A percentile compares a stretch with the other conserved stretches of the same genome.
These are phyloP conservation scores for Globisporangium camurandrum DNA, from an alignment of 352 stramenopile species.

Conservation along the genomic window DNA sequence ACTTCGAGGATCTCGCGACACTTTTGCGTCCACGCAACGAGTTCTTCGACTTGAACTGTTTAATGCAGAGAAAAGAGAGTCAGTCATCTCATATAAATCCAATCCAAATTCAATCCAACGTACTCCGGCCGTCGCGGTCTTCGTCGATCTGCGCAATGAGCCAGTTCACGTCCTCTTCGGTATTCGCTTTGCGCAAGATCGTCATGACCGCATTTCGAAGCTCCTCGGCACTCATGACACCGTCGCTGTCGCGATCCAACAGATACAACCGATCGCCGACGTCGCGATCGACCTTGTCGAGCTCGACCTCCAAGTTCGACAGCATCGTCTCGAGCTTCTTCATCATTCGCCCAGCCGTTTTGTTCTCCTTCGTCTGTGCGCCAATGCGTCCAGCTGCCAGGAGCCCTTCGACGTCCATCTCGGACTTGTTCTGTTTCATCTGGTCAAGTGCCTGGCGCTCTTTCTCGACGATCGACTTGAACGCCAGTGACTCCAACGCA, in stretches of 20 bases:
- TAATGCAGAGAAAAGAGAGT: conserved; percentile 20
- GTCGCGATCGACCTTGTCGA: conserved; percentile 92
- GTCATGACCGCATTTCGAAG: conserved; percentile 93
- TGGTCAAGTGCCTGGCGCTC: conserved; percentile 78
- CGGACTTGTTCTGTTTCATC: conserved; percentile 84
- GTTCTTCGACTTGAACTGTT: conserved; percentile 88
- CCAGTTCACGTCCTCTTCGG: conserved; percentile 93
- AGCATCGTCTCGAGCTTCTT: conserved; percentile 92
- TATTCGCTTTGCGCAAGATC: conserved; percentile 91
- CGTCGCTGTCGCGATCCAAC: conserved; percentile 96
- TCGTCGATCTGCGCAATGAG: conserved; percentile 91
- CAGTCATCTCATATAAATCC: conserved; percentile 1
- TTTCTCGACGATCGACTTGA: conserved; percentile 84
- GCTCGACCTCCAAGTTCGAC: conserved; percentile 90
- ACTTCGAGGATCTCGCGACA: conserved; percentile 85
- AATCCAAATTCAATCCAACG: conserved; percentile 10
- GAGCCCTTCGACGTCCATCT: conserved; percentile 83
- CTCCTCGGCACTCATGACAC: conserved; percentile 93
- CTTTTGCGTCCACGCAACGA: conserved; percentile 86
- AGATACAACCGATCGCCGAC: conserved; percentile 98
- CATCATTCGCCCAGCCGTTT: conserved; percentile 88
- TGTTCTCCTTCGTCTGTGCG: conserved; percentile 77
- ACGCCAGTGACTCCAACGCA: conserved; percentile 76
- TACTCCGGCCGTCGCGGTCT: conserved; percentile 86
- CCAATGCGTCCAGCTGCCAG: conserved; percentile 75